These are phyloP conservation scores for Plectosphaerella sp. DNA, from an alignment of 2,329 filamentous ascomycete species.

Conservation along the genomic window DNA sequence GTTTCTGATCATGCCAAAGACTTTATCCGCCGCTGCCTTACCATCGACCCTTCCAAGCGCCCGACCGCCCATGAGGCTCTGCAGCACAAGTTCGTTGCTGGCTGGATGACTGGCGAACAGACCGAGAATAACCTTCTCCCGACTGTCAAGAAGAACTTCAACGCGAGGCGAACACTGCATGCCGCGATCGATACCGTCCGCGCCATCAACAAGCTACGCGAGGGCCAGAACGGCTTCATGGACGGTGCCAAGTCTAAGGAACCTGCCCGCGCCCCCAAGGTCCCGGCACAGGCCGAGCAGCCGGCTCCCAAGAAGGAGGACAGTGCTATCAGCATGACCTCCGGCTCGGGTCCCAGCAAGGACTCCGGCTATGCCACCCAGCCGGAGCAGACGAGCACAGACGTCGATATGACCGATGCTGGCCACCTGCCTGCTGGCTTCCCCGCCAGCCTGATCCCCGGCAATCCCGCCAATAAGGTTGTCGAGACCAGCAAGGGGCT, in stretches of 20 bases:
- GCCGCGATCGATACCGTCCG: constrained; percentile 68
- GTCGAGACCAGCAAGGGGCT: constrained; percentile 62
- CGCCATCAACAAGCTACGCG: constrained; percentile 66
- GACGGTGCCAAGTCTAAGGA: constrained; percentile 52
- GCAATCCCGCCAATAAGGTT: constrained; percentile 15
- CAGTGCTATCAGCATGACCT: constrained; percentile 35
- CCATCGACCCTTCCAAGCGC: constrained; percentile 78
- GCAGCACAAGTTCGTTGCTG: constrained; percentile 60
- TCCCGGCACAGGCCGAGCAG: constrained; percentile 18
- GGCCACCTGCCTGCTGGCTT: constrained; percentile 24
- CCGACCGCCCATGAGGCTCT: constrained; percentile 86
- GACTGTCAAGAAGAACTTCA: constrained; percentile 71
- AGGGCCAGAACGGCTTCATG: constrained; percentile 59
- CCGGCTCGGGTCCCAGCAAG: constrained; percentile 19
- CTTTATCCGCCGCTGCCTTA: constrained; percentile 89
- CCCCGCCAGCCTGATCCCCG: constrained; percentile 50
- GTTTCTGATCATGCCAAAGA: constrained; percentile 83
- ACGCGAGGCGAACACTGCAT: constrained; percentile 63
- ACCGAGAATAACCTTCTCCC: constrained; percentile 59
- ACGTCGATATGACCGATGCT: constrained; percentile 46
- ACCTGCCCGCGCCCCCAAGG: constrained; percentile 33
- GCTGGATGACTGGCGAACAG: constrained; percentile 39
- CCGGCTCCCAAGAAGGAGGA: constrained; percentile 33
- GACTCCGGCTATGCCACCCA: constrained; percentile 48
- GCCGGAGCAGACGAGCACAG: constrained; percentile 21